Conservation (phyloP, 768 basidiomycete genomes). For the Tricholoma bakamatsutake region DNA sequence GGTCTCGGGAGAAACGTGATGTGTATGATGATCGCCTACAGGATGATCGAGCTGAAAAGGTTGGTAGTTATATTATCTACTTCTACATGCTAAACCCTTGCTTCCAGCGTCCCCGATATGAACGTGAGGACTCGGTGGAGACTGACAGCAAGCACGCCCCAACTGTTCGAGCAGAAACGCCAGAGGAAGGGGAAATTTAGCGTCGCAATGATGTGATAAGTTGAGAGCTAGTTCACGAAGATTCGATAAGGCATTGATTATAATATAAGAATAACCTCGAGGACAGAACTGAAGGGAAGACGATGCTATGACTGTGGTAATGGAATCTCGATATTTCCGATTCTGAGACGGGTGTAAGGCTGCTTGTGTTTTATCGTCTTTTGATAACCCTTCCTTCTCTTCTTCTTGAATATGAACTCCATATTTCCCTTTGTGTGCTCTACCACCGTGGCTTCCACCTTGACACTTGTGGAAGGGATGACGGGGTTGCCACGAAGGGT, state of each 20-base stretch:
- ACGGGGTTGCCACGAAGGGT: constrained; percentile 77
- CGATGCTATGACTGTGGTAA: constrained; percentile 14
- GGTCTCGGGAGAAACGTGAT: constrained; percentile 48
- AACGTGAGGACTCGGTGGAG: constrained; percentile 41
- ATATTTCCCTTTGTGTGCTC: constrained; percentile 96
- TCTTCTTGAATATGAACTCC: constrained; percentile 93
- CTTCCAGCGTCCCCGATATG: constrained; percentile 48
- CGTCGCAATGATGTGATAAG: background rate
- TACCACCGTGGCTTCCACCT: constrained; percentile 84
- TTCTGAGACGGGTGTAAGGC: constrained; percentile 89
- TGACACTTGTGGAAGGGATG: constrained; percentile 60
- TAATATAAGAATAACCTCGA: background rate
- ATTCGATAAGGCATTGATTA: background rate
- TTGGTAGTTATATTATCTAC: constrained; percentile 20
- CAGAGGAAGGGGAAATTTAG: constrained; percentile 86
- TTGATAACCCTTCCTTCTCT: constrained; percentile 96
- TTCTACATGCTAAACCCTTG: constrained; percentile 11
- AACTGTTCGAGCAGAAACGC: constrained; percentile 60
- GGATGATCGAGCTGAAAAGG: constrained; percentile 65
- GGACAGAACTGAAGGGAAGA: background rate
- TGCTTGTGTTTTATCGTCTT: constrained; percentile 93
- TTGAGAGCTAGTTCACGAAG: too few species aligned
- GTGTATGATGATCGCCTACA: constrained; percentile 41
- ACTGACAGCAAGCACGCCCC: constrained; percentile 35
- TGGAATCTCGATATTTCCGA: constrained; percentile 69